These are phyloP conservation scores for Arthroderma uncinatum DNA, from an alignment of 2,329 filamentous ascomycete species.

Conservation along the genomic window DNA sequence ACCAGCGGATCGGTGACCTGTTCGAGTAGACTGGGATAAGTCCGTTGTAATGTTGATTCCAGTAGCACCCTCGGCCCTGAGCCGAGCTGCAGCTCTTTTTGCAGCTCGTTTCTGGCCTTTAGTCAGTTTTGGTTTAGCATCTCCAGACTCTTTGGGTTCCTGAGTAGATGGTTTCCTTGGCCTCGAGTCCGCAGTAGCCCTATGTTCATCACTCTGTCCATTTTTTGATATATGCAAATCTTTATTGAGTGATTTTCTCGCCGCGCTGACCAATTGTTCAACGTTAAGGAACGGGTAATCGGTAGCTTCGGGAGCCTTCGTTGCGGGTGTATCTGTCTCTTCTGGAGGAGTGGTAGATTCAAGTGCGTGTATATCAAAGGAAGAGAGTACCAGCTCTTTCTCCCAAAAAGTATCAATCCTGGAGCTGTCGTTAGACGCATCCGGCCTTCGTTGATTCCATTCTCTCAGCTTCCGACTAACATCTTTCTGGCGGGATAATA, in stretches of 20 bases:
- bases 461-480: slow-evolving; percentile 34
- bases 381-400: slow-evolving; percentile 6
- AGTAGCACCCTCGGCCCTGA: not conserved
- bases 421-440: not conserved
- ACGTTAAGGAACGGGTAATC: not conserved
- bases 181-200: not conserved
- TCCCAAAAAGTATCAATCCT: slow-evolving; percentile 10
- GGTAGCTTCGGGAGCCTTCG: not conserved
- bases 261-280: not conserved
- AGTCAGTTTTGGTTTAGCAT: not conserved
- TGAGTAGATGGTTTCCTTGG: not conserved
- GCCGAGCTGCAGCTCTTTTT: not conserved
- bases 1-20: too few relatives aligned
- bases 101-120: not conserved
- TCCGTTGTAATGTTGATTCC: not conserved
- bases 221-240: not conserved
- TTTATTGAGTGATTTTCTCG: not conserved
- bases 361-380: not conserved
- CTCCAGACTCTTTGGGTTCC: not conserved
- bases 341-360: not conserved
- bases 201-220: not conserved
- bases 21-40: not conserved
- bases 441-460: slow-evolving; percentile 20
- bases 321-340: not conserved
- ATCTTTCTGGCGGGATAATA: slow-evolving; percentile 39